Percentiles rank a stretch among this genome's conserved stretches.
Evolutionary conservation across 2,329 filamentous ascomycete genomes (phyloP).

Genomic region (Neonectria faginata): DNA sequence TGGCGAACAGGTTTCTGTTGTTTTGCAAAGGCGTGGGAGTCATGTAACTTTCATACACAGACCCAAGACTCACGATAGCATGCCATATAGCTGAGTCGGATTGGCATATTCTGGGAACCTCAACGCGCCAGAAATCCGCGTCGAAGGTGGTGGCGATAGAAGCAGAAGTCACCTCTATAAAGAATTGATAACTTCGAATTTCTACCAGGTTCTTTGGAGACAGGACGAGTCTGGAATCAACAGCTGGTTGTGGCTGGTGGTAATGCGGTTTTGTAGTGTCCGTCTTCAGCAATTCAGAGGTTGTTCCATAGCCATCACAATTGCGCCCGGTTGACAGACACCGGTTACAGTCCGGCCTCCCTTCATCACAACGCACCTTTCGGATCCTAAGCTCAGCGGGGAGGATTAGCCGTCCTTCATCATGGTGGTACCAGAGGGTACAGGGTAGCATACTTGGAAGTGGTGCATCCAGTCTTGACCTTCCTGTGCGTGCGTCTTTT

Average conservation of each 20-base stretch:
- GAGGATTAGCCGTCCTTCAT: not conserved
- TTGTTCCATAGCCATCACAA: slow-evolving; percentile 19
- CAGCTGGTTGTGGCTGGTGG: not conserved
- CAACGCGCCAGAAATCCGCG: slow-evolving; percentile 17
- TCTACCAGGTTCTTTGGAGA: not conserved
- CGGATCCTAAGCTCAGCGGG: not conserved
- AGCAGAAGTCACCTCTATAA: slow-evolving; percentile 20
- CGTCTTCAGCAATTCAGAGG: not conserved
- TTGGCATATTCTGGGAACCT: slow-evolving; percentile 21
- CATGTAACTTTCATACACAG: slow-evolving; percentile 15
- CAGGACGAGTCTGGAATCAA: not conserved
- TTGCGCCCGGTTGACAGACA: slow-evolving; percentile 24
- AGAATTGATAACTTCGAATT: slow-evolving; percentile 23
- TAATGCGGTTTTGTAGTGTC: not conserved
- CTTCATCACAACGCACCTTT: not conserved
- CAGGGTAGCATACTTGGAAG: not conserved
- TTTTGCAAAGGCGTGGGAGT: not conserved
- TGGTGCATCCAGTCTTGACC: not conserved
- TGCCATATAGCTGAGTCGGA: slow-evolving; percentile 29
- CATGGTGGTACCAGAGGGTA: not conserved
- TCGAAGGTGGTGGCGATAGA: slow-evolving; percentile 18
- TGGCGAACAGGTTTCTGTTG: not conserved
- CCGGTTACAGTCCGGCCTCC: slow-evolving; percentile 17
- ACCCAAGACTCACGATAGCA: slow-evolving; percentile 26
- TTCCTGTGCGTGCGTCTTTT: not conserved